Base-by-base conservation (phyloP, 2,329 filamentous ascomycete genomes). In the Cadophora gregata region DNA sequence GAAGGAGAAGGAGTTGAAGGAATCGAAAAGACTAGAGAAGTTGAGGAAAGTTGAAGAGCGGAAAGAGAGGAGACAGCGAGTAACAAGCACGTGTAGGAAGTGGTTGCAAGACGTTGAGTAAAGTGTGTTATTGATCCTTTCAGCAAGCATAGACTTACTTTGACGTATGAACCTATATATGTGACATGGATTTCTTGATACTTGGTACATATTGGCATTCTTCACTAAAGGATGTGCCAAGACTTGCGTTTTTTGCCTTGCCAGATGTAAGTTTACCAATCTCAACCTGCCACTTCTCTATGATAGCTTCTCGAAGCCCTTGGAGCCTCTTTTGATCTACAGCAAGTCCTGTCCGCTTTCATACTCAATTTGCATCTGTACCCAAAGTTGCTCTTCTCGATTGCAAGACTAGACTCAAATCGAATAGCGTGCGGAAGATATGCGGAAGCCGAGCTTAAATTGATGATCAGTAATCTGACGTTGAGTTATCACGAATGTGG, bases 381-480 rank as follows among this genome's bases (percentile, higher is more conserved):
- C n/a, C n/a, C n/a, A n/a, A n/a, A n/a, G n/a, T n/a, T n/a, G n/a
- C n/a, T n/a, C n/a, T n/a, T n/a, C n/a, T n/a, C n/a, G n/a, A n/a
- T n/a, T 19, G 38, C 16, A 16, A 1, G 38, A 42, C 38, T 42
- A 42, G 38, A 12, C 38, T 42, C 14, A 19, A 42, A 42, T 4
- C 14, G 38, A 25, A 3, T 62, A 61, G 63, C 36, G 63, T 61
- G 48, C 58, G 58, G 45, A 47, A 24, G 21, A 25, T 10, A 9
- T 58, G 50, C 61, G 33, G 50, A 38, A 29, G 19, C 61, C 61
- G 61, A 63, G 61, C 61, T 42, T 36, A 27, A 56, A 48, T 27
- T 1, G 33, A 7, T 55, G 61, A 63, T 63, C 61, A 63, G 61
- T 63, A 63, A 59, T 59, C 56, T 31, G 14, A 45, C 45, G 56